Percentiles rank a stretch among this genome's conserved stretches.
phyloP scores from a whole-genome alignment of 768 basidiomycete genomes.

The Mycena rebaudengoi region DNA sequence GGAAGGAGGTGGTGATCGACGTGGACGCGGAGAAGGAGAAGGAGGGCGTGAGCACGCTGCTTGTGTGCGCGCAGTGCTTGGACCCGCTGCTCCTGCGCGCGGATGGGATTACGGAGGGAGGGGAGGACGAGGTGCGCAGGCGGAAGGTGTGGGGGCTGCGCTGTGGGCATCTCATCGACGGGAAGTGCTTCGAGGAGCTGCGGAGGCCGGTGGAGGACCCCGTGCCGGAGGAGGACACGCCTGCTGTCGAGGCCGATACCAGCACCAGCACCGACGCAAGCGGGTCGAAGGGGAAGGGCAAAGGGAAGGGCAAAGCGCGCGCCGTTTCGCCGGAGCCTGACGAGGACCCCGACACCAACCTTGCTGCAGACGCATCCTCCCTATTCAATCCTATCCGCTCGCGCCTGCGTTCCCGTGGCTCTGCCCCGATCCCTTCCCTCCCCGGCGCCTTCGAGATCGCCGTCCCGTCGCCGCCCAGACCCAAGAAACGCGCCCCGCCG shows the following conservation, averaged over 20 bases:
- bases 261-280: conserved; percentile 12
- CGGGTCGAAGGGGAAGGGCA: conserved; percentile 24
- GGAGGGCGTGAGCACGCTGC: conserved; percentile 46
- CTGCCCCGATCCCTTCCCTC: background rate
- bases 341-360: conserved; percentile 34
- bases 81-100: conserved; percentile 68
- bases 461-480: conserved; percentile 9
- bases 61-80: conserved; percentile 74
- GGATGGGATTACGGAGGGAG: conserved; percentile 51
- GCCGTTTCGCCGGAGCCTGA: too few species aligned
- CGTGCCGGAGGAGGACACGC: conserved; percentile 11
- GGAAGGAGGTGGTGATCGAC: conserved; percentile 21
- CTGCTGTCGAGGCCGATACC: background rate
- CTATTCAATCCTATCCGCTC: conserved; percentile 70
- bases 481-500: background rate
- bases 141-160: conserved; percentile 74
- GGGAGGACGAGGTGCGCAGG: conserved; percentile 52
- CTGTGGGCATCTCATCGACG: conserved; percentile 83
- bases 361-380: too few species aligned
- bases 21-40: conserved; percentile 61
- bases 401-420: conserved; percentile 59
- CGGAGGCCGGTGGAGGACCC: conserved; percentile 54
- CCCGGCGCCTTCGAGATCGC: conserved; percentile 12
- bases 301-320: conserved; percentile 60
- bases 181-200: conserved; percentile 71